Base-by-base conservation (phyloP, 257 asterid genomes). In the Anisodus acutangulus region DNA sequence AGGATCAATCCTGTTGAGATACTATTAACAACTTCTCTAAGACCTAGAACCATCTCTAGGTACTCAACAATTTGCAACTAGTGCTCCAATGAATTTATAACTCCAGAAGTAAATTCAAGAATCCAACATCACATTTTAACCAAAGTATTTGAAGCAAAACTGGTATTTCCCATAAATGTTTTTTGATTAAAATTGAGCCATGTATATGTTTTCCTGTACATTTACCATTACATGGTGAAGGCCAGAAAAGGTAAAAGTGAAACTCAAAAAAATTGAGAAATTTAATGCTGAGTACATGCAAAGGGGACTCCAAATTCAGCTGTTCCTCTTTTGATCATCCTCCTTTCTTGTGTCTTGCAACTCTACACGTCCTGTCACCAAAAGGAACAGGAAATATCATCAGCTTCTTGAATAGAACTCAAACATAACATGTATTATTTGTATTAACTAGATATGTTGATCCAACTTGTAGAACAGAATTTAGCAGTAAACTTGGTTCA, bases 331-430 rank as follows among this genome's bases (percentile, higher is more conserved):
- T 31, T 89, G 89, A 17, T 90, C 91, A 35, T 94, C 98, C 87
- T 94, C 96, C 6, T 92, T 89, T 67, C 90, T 90, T 22, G 90
- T 88, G 76, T 92, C 98, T 12, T 89, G 93, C 76, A 94, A 78
- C 68, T 91, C 96, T 70, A 94, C 88, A 54, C 87, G 90, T 2
- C 95, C 98, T 94, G 95, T 88, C 85, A 80, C 37, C 35, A 9
- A 11, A 69, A 31, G 35, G 35, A 53, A 71, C 55, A 49, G 62
- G 51, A 82, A 37, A 31, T 31, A 31, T 31, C 35, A 31, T 31
- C 35, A 31, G 35, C 35, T 31, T 31, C 35, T 31, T 31, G 35
- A 31, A 31, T 31, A 31, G 35, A 31, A 31, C 35, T 31, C 35
- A 31, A 31, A 62, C 17, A 72, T 53, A 16, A 53, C 70, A 84